phyloP scores from a whole-genome alignment of 164 flowering plant genomes.

The Protea cynaroides region DNA sequence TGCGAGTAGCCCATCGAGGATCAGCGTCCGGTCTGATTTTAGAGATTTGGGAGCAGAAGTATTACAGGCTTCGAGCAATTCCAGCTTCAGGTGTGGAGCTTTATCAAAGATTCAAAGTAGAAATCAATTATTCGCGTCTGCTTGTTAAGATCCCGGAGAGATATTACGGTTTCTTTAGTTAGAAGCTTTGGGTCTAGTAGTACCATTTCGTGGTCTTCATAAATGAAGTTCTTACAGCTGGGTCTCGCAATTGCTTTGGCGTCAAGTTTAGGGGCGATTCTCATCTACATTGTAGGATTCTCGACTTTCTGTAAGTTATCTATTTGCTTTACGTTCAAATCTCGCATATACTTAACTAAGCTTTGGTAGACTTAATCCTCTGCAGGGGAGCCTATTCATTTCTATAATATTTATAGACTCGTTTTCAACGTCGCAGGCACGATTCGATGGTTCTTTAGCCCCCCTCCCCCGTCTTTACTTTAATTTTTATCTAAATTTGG shows the following conservation, averaged over 20 bases:
- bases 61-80: too few species aligned
- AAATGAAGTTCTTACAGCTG: constrained; percentile 64
- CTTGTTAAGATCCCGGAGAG: too few species aligned
- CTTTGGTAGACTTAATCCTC: neutral
- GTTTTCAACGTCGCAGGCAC: neutral
- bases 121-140: too few species aligned
- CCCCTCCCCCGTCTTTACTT: neutral
- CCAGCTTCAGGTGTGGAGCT: too few species aligned
- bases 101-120: too few species aligned
- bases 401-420: neutral
- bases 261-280: constrained; percentile 54
- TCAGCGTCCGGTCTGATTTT: too few species aligned
- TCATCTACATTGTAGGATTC: constrained; percentile 68
- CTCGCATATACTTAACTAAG: neutral
- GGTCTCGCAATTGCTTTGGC: constrained; percentile 45
- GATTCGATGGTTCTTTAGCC: neutral
- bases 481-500: neutral
- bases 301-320: constrained; percentile 38
- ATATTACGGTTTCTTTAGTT: neutral
- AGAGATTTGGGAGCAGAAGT: too few species aligned
- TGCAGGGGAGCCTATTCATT: neutral
- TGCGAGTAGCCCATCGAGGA: too few species aligned
- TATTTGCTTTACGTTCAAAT: neutral
- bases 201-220: neutral
- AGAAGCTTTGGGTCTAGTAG: neutral